Conservation (phyloP, 768 basidiomycete species). For the Trametes villosa region DNA sequence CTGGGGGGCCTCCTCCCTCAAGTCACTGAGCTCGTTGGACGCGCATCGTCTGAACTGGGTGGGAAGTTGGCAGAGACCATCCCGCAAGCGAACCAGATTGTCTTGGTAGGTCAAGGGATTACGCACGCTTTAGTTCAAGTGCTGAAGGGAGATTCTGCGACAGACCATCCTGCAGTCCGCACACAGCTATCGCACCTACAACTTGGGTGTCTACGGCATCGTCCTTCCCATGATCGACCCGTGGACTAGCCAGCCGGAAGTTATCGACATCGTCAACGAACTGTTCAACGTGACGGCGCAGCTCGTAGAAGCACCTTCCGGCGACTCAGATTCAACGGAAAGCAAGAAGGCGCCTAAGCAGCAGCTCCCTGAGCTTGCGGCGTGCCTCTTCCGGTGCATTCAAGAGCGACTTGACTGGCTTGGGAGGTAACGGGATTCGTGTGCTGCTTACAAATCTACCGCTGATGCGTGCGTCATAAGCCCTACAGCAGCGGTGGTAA, state of each 20-base stretch:
- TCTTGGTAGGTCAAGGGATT: conserved; percentile 56
- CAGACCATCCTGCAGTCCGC: conserved; percentile 78
- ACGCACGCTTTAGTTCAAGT: background rate
- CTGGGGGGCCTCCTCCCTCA: conserved; percentile 71
- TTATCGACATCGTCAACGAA: conserved; percentile 70
- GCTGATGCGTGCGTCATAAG: too few species aligned
- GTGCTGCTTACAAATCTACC: background rate
- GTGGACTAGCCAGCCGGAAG: conserved; percentile 77
- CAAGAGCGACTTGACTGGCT: conserved; percentile 75
- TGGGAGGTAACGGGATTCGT: conserved; percentile 51
- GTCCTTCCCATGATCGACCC: conserved; percentile 69
- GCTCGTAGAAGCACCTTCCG: conserved; percentile 45
- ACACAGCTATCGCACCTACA: conserved; percentile 73
- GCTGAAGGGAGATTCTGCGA: background rate
- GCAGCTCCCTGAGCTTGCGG: conserved; percentile 70
- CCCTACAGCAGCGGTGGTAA: conserved; percentile 49
- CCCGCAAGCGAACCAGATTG: conserved; percentile 69
- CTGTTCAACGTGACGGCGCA: conserved; percentile 73
- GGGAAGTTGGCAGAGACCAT: conserved; percentile 51
- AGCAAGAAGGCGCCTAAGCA: conserved; percentile 44
- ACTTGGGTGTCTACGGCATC: conserved; percentile 78
- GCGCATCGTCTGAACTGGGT: conserved; percentile 46
- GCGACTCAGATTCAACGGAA: conserved; percentile 35
- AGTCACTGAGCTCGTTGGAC: conserved; percentile 53
- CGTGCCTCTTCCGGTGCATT: conserved; percentile 64